These are phyloP conservation scores for Pelargonium cotyledonis DNA, from an alignment of 441 rosid genomes.

Conservation along the genomic window DNA sequence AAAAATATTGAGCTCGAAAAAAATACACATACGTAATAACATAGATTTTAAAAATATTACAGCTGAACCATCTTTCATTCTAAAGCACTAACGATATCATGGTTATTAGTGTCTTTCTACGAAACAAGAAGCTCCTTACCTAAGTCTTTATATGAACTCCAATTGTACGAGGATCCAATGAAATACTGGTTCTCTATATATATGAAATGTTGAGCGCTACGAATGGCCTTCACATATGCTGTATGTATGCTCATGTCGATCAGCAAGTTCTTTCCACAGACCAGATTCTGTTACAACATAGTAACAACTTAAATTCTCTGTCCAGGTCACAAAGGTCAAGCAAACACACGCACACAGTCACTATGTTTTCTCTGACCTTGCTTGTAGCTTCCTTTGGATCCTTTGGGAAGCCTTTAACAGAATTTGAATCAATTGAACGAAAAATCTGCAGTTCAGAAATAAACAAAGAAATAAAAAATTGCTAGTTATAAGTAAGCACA, in stretches of 20 bases:
- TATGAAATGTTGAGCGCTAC: constrained; percentile 93
- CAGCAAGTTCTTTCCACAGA: constrained; percentile 87
- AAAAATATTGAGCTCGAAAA: too few relatives aligned
- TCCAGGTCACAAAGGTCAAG: background rate
- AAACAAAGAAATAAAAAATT: constrained; percentile 14
- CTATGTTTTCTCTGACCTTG: constrained; percentile 43
- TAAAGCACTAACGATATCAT: background rate
- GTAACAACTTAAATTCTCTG: constrained; percentile 20
- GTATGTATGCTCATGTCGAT: constrained; percentile 99
- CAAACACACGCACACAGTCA: background rate
- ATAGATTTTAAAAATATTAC: background rate
- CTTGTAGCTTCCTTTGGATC: constrained; percentile 69
- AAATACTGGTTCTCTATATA: constrained; percentile 98
- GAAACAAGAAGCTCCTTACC: constrained; percentile 34
- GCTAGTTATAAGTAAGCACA: background rate
- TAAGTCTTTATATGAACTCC: constrained; percentile 73
- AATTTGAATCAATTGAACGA: constrained; percentile 94
- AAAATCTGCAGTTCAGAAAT: constrained; percentile 52
- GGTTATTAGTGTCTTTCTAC: background rate
- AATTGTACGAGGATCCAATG: constrained; percentile 83
- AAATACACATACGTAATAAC: too few relatives aligned
- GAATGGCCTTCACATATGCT: constrained; percentile 94
- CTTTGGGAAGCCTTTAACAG: constrained; percentile 86
- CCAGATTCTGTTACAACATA: constrained; percentile 60
- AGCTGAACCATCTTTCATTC: background rate